Evolutionary conservation across 1,284 basidiomycete species (phyloP).

Genomic region (Heterobasidion occidentale): DNA sequence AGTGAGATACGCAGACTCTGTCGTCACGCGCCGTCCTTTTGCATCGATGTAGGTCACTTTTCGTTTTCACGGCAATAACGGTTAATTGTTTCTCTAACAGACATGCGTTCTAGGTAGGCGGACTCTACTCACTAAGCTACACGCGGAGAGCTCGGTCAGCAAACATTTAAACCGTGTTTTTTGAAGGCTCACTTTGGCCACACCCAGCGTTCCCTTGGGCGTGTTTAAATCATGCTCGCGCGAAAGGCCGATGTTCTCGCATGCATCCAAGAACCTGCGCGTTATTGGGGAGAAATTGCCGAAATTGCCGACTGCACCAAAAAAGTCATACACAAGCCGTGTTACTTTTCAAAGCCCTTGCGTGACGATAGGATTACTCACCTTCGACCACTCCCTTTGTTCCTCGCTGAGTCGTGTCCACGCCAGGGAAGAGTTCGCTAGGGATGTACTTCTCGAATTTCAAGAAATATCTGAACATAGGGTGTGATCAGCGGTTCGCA

Average conservation of each 20-base stretch:
- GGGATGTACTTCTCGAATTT: constrained; percentile 53
- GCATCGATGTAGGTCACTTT: constrained; percentile 58
- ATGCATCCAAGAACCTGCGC: constrained; percentile 40
- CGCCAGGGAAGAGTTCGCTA: constrained; percentile 35
- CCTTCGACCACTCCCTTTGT: constrained; percentile 40
- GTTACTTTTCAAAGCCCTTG: neutral
- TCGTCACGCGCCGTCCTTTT: constrained; percentile 43
- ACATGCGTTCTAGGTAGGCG: neutral
- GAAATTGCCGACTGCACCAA: constrained; percentile 20
- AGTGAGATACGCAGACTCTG: constrained; percentile 60
- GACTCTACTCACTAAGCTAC: constrained; percentile 15
- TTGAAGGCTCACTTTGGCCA: constrained; percentile 35
- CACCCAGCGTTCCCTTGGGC: constrained; percentile 38
- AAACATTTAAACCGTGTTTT: neutral
- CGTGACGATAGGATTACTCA: constrained; percentile 4
- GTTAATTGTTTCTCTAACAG: no score
- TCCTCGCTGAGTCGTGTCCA: constrained; percentile 38
- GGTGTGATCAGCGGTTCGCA: neutral
- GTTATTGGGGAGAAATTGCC: constrained; percentile 26
- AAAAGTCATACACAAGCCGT: neutral
- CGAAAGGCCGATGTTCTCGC: constrained; percentile 38
- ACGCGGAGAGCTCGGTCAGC: neutral
- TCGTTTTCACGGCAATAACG: constrained; percentile 4
- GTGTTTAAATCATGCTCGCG: constrained; percentile 44
- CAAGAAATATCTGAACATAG: constrained; percentile 40